Percentiles rank a stretch among this genome's conserved stretches.
These are phyloP conservation scores for Phyllachora maydis DNA, from an alignment of 2,329 filamentous ascomycete species.

Conservation along the genomic window DNA sequence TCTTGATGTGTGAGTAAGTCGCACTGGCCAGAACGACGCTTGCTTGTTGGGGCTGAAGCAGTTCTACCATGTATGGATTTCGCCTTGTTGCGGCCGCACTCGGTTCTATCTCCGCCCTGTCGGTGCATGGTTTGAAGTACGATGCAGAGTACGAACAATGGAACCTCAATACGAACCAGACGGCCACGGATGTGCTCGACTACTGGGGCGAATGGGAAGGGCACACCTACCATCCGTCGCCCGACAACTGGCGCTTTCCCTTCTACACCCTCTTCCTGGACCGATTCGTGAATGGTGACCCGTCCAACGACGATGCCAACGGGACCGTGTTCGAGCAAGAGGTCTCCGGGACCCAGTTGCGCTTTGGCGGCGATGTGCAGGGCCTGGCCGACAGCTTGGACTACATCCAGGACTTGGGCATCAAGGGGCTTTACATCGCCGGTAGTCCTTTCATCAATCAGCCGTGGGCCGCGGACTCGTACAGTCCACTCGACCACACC, in stretches of 20 bases:
- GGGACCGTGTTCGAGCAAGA: constrained; percentile 40
- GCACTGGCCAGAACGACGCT: too few relatives aligned
- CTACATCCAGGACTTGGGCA: constrained; percentile 43
- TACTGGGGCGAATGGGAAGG: constrained; percentile 31
- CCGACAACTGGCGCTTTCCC: constrained; percentile 39
- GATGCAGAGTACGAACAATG: constrained; percentile 4
- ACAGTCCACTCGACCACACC: constrained; percentile 36
- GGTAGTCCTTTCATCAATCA: constrained; percentile 43
- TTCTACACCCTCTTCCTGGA: constrained; percentile 46
- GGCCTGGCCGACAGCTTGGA: constrained; percentile 39
- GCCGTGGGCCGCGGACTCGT: constrained; percentile 42
- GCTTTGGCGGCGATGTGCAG: constrained; percentile 37
- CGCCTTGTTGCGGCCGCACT: too few relatives aligned
- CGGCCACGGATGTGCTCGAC: constrained; percentile 25
- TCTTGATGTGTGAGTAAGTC: too few relatives aligned
- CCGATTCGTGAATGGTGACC: constrained; percentile 43
- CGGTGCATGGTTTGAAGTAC: constrained; percentile 3
- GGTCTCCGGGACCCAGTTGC: constrained; percentile 36
- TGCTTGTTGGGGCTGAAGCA: too few relatives aligned
- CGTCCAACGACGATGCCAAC: constrained; percentile 41
- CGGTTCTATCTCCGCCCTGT: too few relatives aligned
- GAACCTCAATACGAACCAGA: constrained; percentile 16
- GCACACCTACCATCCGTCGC: constrained; percentile 28
- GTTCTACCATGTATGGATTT: too few relatives aligned
- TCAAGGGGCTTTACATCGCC: constrained; percentile 41